phyloP scores from a whole-genome alignment of 306 rosid species.

The Medicago ruthenica region DNA sequence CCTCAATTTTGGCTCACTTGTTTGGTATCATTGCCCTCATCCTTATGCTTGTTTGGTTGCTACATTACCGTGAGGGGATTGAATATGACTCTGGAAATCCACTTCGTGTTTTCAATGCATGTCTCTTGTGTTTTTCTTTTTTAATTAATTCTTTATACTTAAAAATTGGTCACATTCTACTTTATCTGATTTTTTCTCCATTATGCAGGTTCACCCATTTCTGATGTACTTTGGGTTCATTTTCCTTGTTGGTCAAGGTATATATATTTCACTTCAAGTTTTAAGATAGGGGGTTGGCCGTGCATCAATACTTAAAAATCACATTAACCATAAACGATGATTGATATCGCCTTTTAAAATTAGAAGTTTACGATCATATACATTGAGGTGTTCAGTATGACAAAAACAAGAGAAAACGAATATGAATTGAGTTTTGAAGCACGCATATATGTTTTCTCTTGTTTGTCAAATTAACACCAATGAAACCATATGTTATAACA shows the following conservation, averaged over 20 bases:
- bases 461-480: neutral
- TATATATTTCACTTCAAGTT: neutral
- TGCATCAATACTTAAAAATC: neutral
- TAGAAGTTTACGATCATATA: neutral
- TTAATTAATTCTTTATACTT: neutral
- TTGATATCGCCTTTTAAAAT: neutral
- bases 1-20: slow-evolving; percentile 63
- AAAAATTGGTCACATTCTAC: slow-evolving; percentile 7
- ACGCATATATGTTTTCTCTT: neutral
- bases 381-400: neutral
- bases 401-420: neutral
- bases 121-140: neutral
- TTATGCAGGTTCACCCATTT: slow-evolving; percentile 83
- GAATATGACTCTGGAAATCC: slow-evolving; percentile 65
- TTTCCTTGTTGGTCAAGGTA: slow-evolving; percentile 75
- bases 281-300: neutral
- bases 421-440: neutral
- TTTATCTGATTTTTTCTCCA: neutral
- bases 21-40: slow-evolving; percentile 71
- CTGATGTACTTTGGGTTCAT: slow-evolving; percentile 79
- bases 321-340: neutral
- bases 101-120: slow-evolving; percentile 72
- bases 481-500: neutral
- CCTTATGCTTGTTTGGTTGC: slow-evolving; percentile 82
- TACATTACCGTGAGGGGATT: slow-evolving; percentile 79